These are phyloP conservation scores for Cryptococcus sp. DNA, from an alignment of 1,284 basidiomycete species.

Conservation along the genomic window DNA sequence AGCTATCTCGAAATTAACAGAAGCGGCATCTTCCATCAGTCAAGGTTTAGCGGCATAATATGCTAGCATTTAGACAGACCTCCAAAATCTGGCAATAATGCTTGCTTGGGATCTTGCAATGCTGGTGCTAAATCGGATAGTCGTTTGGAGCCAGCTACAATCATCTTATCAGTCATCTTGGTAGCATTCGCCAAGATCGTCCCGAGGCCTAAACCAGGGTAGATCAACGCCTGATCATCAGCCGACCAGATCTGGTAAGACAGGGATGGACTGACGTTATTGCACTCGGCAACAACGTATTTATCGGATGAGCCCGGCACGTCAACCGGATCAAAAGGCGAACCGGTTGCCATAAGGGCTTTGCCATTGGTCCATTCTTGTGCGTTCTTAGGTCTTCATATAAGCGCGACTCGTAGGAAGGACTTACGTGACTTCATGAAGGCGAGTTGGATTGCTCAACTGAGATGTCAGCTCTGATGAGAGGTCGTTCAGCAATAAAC, in stretches of 20 bases:
- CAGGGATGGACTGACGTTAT: conserved; percentile 23
- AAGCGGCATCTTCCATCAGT: conserved; percentile 61
- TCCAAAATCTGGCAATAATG: conserved; percentile 48
- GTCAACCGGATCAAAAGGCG: conserved; percentile 72
- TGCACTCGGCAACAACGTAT: conserved; percentile 50
- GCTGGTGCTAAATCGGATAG: conserved; percentile 71
- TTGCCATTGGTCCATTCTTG: conserved; percentile 71
- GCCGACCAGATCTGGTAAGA: conserved; percentile 18
- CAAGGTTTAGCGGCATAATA: background rate
- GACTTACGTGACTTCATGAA: conserved; percentile 61
- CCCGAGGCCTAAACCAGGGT: conserved; percentile 71
- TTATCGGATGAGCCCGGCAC: conserved; percentile 56
- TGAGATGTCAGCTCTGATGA: conserved; percentile 5
- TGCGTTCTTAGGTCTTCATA: conserved; percentile 53
- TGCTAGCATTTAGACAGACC: too few relatives aligned
- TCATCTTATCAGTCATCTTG: conserved; percentile 40
- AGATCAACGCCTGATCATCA: conserved; percentile 62
- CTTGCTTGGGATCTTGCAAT: conserved; percentile 58
- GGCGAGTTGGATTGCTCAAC: conserved; percentile 67
- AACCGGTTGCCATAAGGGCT: conserved; percentile 73
- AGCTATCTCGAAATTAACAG: conserved; percentile 69
- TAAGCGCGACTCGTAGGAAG: conserved; percentile 2
- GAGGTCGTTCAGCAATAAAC: conserved; percentile 8
- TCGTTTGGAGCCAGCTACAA: conserved; percentile 61
- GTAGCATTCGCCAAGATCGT: conserved; percentile 52